Percentiles rank a stretch among this genome's conserved stretches.
Evolutionary conservation across 2,329 filamentous ascomycete genomes (phyloP).

Genomic region (Chrysoporthe austroafricana): DNA sequence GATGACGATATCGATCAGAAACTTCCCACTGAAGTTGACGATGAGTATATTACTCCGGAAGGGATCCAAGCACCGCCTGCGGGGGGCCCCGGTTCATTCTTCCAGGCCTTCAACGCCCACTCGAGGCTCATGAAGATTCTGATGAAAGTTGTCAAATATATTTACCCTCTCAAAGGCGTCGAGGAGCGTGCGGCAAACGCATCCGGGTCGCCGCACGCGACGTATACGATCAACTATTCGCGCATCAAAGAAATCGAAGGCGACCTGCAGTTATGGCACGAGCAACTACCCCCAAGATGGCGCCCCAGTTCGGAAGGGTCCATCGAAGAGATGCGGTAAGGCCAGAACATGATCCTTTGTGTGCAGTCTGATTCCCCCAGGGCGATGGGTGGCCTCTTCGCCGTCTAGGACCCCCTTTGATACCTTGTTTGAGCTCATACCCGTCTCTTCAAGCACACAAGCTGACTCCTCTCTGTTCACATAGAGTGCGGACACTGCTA

Average conservation of each 20-base stretch:
- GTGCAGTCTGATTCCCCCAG: neutral
- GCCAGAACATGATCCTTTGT: conserved; percentile 21
- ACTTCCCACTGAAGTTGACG: conserved; percentile 66
- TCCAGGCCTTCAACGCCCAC: conserved; percentile 69
- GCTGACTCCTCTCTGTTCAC: neutral
- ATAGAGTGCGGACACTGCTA: conserved; percentile 71
- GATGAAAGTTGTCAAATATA: conserved; percentile 65
- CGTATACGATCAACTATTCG: conserved; percentile 66
- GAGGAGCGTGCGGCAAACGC: conserved; percentile 45
- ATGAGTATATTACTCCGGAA: conserved; percentile 66
- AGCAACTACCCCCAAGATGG: conserved; percentile 72
- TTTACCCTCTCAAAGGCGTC: conserved; percentile 66
- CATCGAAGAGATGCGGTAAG: conserved; percentile 75
- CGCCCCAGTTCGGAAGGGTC: conserved; percentile 78
- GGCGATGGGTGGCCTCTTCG: neutral
- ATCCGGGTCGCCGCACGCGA: conserved; percentile 49
- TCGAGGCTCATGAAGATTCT: conserved; percentile 66
- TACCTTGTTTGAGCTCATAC: neutral
- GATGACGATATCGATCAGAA: conserved; percentile 70
- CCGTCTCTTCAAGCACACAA: conserved; percentile 29
- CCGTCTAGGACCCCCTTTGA: neutral
- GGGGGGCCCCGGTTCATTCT: conserved; percentile 58
- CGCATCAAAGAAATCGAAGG: conserved; percentile 67
- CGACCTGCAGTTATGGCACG: conserved; percentile 66
- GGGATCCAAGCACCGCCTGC: conserved; percentile 59